Evolutionary conservation across 768 basidiomycete species (phyloP).

Genomic region (Hirschioporus abietinus): DNA sequence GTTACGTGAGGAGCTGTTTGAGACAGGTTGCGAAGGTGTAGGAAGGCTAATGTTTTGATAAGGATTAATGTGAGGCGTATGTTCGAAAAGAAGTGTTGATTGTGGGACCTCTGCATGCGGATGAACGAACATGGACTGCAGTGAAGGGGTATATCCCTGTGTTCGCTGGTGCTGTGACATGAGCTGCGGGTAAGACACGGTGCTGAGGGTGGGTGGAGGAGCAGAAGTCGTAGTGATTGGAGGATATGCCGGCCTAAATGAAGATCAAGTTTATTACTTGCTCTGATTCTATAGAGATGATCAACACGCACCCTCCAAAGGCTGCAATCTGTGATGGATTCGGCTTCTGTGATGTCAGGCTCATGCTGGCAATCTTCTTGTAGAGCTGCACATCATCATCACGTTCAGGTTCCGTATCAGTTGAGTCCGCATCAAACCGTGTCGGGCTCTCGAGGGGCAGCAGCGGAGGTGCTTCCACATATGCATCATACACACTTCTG

Average conservation of each 20-base stretch:
- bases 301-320: conserved; percentile 1
- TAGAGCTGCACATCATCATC: conserved; percentile 14
- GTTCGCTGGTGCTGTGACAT: conserved; percentile 76
- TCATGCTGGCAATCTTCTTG: conserved; percentile 3
- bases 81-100: conserved; percentile 42
- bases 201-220: conserved; percentile 42
- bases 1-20: conserved; percentile 16
- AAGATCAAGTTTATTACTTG: conserved; percentile 2
- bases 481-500: too few species aligned
- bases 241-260: conserved; percentile 33
- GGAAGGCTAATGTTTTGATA: conserved; percentile 16
- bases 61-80: conserved; percentile 15
- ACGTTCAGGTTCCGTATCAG: conserved; percentile 40
- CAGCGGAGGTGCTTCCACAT: conserved; percentile 12
- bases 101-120: conserved; percentile 30
- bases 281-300: neutral
- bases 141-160: conserved; percentile 74
- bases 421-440: conserved; percentile 43
- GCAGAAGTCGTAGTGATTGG: conserved; percentile 72
- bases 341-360: neutral
- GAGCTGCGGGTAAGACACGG: conserved; percentile 58
- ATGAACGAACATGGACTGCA: conserved; percentile 65
- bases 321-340: neutral
- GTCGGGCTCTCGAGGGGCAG: conserved; percentile 67
- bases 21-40: conserved; percentile 22